Evolutionary conservation across 805 yeast genomes (phyloP), one percentile per base, ranked within the genome.

Genomic region (Myxozyma mucilagina): DNA sequence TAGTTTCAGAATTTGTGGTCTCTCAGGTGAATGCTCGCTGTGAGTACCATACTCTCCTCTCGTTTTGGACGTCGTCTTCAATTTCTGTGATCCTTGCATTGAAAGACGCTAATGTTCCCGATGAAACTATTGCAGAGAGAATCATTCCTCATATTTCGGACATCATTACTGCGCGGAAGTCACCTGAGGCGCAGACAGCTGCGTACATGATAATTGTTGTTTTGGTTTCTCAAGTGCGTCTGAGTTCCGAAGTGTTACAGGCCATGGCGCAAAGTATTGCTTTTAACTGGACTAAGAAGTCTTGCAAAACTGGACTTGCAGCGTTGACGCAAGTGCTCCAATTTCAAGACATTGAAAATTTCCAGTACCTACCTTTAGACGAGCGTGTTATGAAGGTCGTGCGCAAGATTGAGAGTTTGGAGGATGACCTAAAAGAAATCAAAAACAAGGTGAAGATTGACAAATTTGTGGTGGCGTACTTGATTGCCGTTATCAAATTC

Each of bases 181-280:
- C 67, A 8, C 73, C 76, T 42, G 96, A 90, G 69, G 80, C 86
- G 53, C 94, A 89, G 72, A 80, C 90, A 61, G 87, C 97, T 18
- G 90, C 93, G 1, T 93, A 89, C 72, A 88, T 96, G 51, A 78
- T 91, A 13, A 72, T 93, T 29, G 83, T 93, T 0, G 97, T 93
- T 1, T 76, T 92, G 54, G 82, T 87, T 5, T 80, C 93, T 2
- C 87, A 93, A 49, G 80, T 86, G 52, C 87, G 90, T 6, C 78
- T 94, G 44, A 78, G 83, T 6, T 49, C 59, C 36, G 77, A 80
- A 13, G 82, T 88, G 14, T 74, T 84, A 16, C 74, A 80, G 53
- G 90, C 91, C 5, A 83, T 89, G 0, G 78, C 82, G 38, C 84
- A 81, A 61, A 84, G 88, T 1, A 80, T 88, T 31, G 74, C 84